Conservation (phyloP, 2,329 filamentous ascomycete genomes). For the Stemphylium vesicarium region DNA sequence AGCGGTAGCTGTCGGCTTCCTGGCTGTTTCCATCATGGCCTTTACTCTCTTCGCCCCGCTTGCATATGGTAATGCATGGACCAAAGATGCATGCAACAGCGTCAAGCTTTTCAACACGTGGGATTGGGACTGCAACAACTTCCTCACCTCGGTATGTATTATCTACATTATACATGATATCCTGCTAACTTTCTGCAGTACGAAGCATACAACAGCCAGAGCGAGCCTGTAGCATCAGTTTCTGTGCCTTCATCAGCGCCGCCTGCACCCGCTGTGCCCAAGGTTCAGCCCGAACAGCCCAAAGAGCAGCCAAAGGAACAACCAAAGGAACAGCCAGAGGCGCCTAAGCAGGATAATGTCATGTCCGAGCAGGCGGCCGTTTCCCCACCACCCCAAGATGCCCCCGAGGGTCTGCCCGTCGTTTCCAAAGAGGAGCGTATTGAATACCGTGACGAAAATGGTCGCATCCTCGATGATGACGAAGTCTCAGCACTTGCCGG, state of each 20-base stretch:
- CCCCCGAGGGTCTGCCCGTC: slow-evolving; percentile 40
- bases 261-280: slow-evolving; percentile 21
- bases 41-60: slow-evolving; percentile 89
- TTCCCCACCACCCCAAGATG: slow-evolving; percentile 35
- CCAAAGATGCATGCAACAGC: slow-evolving; percentile 80
- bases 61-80: slow-evolving; percentile 94
- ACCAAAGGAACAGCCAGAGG: background rate
- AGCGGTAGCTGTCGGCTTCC: slow-evolving; percentile 73
- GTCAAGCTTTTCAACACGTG: slow-evolving; percentile 88
- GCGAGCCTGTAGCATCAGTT: slow-evolving; percentile 28
- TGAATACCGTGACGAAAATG: slow-evolving; percentile 94
- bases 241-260: slow-evolving; percentile 36
- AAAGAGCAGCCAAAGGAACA: slow-evolving; percentile 6
- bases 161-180: slow-evolving; percentile 5
- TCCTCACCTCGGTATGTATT: slow-evolving; percentile 80
- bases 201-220: slow-evolving; percentile 35
- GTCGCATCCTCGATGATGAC: slow-evolving; percentile 83
- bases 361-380: slow-evolving; percentile 39
- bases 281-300: slow-evolving; percentile 15
- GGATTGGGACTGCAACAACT: slow-evolving; percentile 99
- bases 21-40: slow-evolving; percentile 74
- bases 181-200: slow-evolving; percentile 30
- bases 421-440: slow-evolving; percentile 76
- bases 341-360: slow-evolving; percentile 28
- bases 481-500: slow-evolving; percentile 85